Percentiles rank a stretch among this genome's conserved stretches.
Conservation (phyloP, 73 alveolate genomes). For the Durusdinium trenchii region DNA sequence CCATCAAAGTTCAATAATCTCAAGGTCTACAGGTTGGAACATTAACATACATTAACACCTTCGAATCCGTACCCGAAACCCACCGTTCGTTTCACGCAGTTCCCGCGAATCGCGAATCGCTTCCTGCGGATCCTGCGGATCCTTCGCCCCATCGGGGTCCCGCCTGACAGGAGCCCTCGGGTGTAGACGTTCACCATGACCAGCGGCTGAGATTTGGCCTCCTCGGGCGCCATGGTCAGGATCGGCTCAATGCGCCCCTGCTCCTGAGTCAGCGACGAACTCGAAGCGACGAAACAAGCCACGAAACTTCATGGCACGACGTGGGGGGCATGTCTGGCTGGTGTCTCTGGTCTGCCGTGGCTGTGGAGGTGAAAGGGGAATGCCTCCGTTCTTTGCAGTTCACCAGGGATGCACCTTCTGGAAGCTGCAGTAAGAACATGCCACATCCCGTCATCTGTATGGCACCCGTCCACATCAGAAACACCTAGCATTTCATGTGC, state of each 20-base stretch:
- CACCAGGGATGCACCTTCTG: too few relatives aligned
- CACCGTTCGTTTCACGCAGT: neutral
- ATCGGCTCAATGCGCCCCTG: constrained; percentile 88
- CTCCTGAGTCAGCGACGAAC: constrained; percentile 35
- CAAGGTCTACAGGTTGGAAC: neutral
- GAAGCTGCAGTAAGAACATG: too few relatives aligned
- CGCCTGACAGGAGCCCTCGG: constrained; percentile 79
- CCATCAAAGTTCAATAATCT: neutral
- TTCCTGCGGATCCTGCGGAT: neutral
- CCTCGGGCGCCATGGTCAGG: constrained; percentile 93
- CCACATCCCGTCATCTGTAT: too few relatives aligned
- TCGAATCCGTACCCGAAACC: neutral
- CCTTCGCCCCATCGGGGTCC: neutral
- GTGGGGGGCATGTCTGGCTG: neutral
- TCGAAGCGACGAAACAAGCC: too few relatives aligned
- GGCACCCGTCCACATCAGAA: too few relatives aligned
- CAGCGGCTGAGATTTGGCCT: constrained; percentile 91
- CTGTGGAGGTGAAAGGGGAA: too few relatives aligned
- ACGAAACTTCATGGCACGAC: too few relatives aligned
- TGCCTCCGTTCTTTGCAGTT: too few relatives aligned
- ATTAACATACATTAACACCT: neutral
- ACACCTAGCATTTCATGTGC: too few relatives aligned
- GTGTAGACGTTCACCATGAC: constrained; percentile 92
- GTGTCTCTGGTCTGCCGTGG: too few relatives aligned
- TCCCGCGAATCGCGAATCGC: neutral